A percentile compares a stretch with the other conserved stretches of the same genome.
These are phyloP conservation scores for Podila verticillata DNA, from an alignment of 192 early-diverging fungal genomes.

Conservation along the genomic window DNA sequence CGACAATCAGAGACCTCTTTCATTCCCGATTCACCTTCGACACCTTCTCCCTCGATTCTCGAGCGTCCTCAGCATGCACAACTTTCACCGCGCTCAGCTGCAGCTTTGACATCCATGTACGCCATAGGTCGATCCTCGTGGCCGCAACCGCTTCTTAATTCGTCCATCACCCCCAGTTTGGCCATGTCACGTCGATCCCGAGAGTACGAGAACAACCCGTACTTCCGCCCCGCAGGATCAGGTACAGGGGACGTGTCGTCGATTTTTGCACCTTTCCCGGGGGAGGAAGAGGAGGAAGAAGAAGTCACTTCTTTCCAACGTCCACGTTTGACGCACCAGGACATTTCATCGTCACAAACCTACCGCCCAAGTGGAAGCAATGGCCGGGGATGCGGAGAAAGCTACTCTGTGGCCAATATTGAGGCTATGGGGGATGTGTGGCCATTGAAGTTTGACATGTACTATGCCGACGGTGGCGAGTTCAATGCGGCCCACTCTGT, in stretches of 20 bases:
- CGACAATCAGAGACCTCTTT: slow-evolving; percentile 4
- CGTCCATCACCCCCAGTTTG: slow-evolving; percentile 10
- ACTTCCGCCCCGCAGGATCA: slow-evolving; percentile 9
- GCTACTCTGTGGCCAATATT: neutral
- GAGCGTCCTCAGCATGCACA: slow-evolving; percentile 39
- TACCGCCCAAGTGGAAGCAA: neutral
- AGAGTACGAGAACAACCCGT: slow-evolving; percentile 37
- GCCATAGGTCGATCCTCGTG: slow-evolving; percentile 3
- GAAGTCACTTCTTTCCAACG: neutral
- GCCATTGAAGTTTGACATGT: slow-evolving; percentile 46
- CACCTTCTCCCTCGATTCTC: slow-evolving; percentile 4
- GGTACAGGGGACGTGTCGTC: neutral
- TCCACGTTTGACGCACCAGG: neutral
- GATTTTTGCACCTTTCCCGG: neutral
- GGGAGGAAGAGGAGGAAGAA: neutral
- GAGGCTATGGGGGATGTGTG: slow-evolving; percentile 29
- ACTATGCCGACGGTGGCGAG: slow-evolving; percentile 44
- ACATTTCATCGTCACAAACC: neutral
- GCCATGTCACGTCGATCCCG: slow-evolving; percentile 7
- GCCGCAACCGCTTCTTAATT: slow-evolving; percentile 13
- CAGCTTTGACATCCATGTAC: slow-evolving; percentile 20
- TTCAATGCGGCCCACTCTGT: slow-evolving; percentile 52
- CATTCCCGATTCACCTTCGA: slow-evolving; percentile 3
- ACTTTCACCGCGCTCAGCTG: slow-evolving; percentile 34
- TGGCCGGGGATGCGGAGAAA: slow-evolving; percentile 14